Base-by-base conservation (phyloP, 495 filamentous ascomycete species). In the Thermothielavioides terrestris region DNA sequence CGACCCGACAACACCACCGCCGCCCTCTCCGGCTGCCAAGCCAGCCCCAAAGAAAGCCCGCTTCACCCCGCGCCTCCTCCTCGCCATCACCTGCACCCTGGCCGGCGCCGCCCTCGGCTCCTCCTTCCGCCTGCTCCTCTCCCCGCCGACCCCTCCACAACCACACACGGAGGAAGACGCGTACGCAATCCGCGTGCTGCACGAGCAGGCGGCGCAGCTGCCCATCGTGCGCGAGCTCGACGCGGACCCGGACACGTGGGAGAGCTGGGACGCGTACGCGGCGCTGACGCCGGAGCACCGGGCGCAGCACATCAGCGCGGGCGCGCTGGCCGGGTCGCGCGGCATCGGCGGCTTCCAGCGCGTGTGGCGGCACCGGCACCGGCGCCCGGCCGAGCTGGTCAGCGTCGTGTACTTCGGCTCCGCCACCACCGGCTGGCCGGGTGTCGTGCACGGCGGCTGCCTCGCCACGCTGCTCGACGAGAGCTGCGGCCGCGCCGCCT, bases 381-480 rank as follows among this genome's bases (percentile, higher is more conserved):
- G 71, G 72, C n/a, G n/a, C n/a, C n/a, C n/a, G n/a, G n/a, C n/a
- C 23, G 71, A 76, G 55, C 43, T 68, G 9, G 47, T 74, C 5
- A 63, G 50, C 14, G 68, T 91, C 14, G 68, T 89, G 15, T 84
- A 68, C 61, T 76, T 91, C 34, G 87, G 87, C 26, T 38, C 61
- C 1, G 78, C 70, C 12, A 58, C 82, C 18, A 69, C 79, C 27
- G 86, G 88, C 2, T 90, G 84, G 84, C 86, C 85, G n/a, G 77
- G 76, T 2, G 69, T 88, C 18, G 79, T 84, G 43, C 88, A 94
- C 66, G 88, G 88, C 15, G 88, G 88, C 15, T 72, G 75, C 2
- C 71, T 88, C 31, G 86, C 80, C 4, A 89, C 84, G 0, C 59
- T 89, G 7, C 63, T 90, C 27, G 84, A 88, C 61, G 87, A 94